Conservation (phyloP, 805 yeast species). For the Vanderwaltozyma yarrowii region DNA sequence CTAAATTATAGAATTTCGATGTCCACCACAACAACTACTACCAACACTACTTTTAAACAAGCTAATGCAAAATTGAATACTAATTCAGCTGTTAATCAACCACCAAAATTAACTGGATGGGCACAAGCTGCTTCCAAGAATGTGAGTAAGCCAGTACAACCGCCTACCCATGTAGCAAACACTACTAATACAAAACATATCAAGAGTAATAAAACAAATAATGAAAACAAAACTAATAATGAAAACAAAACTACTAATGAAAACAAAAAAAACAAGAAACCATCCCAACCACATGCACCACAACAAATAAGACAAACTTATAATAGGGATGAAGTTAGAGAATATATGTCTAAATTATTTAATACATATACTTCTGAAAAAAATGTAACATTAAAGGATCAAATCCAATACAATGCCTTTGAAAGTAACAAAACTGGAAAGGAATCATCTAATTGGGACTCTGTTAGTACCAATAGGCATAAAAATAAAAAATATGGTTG, state of each 20-base stretch:
- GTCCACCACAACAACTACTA: conserved; percentile 7
- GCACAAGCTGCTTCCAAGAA: conserved; percentile 25
- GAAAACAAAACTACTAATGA: neutral
- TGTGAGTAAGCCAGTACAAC: conserved; percentile 2
- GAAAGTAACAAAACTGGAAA: conserved; percentile 4
- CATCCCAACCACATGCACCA: neutral
- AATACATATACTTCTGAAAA: conserved; percentile 3
- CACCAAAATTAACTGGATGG: conserved; percentile 25
- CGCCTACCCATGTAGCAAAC: neutral
- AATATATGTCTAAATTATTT: conserved; percentile 14
- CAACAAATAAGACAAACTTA: conserved; percentile 11
- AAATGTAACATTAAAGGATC: conserved; percentile 6
- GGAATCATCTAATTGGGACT: conserved; percentile 21
- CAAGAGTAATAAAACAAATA: neutral
- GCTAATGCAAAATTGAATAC: neutral
- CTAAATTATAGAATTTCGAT: too few relatives aligned
- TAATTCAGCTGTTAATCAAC: conserved; percentile 2
- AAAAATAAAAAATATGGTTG: conserved; percentile 24
- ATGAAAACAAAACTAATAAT: neutral
- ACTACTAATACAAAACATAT: neutral
- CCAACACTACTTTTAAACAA: neutral
- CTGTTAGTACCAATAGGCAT: conserved; percentile 14
- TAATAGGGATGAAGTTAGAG: conserved; percentile 20
- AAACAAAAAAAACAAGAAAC: neutral
- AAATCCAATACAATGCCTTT: neutral